Evolutionary conservation across 129 eudicot species (phyloP).

Genomic region (Flaveria brownii): DNA sequence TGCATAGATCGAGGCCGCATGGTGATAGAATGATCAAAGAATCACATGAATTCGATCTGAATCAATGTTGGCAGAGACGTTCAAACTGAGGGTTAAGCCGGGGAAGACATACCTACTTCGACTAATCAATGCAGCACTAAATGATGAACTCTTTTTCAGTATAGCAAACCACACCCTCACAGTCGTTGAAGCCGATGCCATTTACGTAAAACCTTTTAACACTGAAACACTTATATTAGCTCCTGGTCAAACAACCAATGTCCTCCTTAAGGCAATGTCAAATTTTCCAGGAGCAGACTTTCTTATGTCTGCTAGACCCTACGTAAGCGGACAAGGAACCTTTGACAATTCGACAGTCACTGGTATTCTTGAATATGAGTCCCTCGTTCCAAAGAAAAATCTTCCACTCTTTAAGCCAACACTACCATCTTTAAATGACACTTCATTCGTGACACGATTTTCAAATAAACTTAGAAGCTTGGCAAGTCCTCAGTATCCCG

Average conservation of each 20-base stretch:
- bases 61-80: conserved; percentile 26
- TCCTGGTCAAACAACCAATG: conserved; percentile 66
- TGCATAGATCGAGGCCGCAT: background rate
- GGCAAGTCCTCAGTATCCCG: background rate
- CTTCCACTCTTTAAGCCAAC: background rate
- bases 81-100: conserved; percentile 28
- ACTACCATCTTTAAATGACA: background rate
- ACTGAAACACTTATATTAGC: conserved; percentile 45
- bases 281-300: conserved; percentile 38
- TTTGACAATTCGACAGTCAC: background rate
- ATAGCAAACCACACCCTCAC: conserved; percentile 39
- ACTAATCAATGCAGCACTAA: no score
- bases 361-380: conserved; percentile 8
- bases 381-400: background rate
- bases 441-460: background rate
- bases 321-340: background rate
- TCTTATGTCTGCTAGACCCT: conserved; percentile 8
- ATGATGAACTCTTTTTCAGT: conserved; percentile 34
- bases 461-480: conserved; percentile 1
- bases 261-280: conserved; percentile 48
- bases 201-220: conserved; percentile 34
- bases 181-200: conserved; percentile 40
- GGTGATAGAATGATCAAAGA: background rate
- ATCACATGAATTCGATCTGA: background rate
- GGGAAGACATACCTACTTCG: no score